Percentiles rank a stretch among this genome's conserved stretches.
These are phyloP conservation scores for Mycena latifolia DNA, from an alignment of 768 basidiomycete species.

Conservation along the genomic window DNA sequence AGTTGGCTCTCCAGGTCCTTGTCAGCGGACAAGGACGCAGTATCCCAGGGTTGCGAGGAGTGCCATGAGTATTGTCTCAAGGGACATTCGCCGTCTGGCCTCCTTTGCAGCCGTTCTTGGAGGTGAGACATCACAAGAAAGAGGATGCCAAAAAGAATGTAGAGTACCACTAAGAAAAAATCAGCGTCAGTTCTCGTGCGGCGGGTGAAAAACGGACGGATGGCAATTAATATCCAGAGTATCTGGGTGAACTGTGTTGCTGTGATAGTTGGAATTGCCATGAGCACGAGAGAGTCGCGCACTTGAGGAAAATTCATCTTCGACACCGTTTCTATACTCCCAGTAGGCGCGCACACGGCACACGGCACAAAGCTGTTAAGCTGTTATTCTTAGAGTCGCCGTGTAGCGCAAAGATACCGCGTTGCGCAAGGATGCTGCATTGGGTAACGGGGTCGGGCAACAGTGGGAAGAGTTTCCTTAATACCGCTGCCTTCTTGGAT, in stretches of 20 bases:
- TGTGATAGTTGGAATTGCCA: neutral
- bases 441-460: too few relatives aligned
- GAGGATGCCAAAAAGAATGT: conserved; percentile 34
- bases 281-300: neutral
- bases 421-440: too few relatives aligned
- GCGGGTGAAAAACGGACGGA: conserved; percentile 11
- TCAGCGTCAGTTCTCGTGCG: neutral
- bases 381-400: too few relatives aligned
- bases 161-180: conserved; percentile 30
- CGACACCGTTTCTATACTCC: too few relatives aligned
- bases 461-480: too few relatives aligned
- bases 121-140: conserved; percentile 34
- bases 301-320: neutral
- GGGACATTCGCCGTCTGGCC: conserved; percentile 14
- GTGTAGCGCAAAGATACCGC: too few relatives aligned
- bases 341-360: too few relatives aligned
- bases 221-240: conserved; percentile 30
- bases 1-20: conserved; percentile 23
- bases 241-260: conserved; percentile 33
- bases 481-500: too few relatives aligned
- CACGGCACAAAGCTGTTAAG: neutral
- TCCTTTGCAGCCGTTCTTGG: conserved; percentile 30
- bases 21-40: neutral
- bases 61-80: conserved; percentile 11
- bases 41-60: conserved; percentile 11